A percentile compares a stretch with the other conserved stretches of the same genome.
These are phyloP conservation scores for Bonia amplexicaulis DNA, from an alignment of 176 grass and related monocot species.

Conservation along the genomic window DNA sequence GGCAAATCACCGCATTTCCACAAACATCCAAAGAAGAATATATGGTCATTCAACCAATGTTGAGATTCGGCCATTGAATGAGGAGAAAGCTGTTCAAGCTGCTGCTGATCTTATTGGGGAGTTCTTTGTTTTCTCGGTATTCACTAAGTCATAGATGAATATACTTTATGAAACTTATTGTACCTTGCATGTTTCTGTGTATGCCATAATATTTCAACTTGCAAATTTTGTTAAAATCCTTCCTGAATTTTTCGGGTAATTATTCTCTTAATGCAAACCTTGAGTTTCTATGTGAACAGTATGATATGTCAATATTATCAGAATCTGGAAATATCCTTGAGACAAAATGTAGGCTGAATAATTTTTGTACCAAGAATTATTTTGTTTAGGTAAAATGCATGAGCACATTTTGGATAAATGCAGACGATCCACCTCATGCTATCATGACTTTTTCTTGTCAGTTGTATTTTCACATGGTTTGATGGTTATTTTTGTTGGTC, in stretches of 20 bases:
- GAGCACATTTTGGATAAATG: neutral
- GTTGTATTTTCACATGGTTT: neutral
- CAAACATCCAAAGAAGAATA: conserved; percentile 59
- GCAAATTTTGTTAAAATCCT: neutral
- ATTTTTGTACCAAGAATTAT: neutral
- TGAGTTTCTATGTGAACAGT: neutral
- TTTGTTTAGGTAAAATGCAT: neutral
- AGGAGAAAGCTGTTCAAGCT: conserved; percentile 82
- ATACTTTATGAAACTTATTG: neutral
- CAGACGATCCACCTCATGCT: neutral
- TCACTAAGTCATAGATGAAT: conserved; percentile 14
- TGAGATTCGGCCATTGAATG: conserved; percentile 57
- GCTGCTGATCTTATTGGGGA: conserved; percentile 74
- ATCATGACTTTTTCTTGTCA: neutral
- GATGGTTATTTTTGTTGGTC: neutral
- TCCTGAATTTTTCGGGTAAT: neutral
- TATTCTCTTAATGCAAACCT: neutral
- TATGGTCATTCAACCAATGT: conserved; percentile 63
- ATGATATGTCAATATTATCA: neutral
- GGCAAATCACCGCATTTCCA: conserved; percentile 68
- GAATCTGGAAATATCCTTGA: neutral
- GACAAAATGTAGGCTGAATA: neutral
- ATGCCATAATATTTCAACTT: neutral
- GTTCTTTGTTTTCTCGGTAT: conserved; percentile 69
- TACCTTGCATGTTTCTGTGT: neutral